These are phyloP conservation scores for Solanum rostratum DNA, from an alignment of 257 asterid genomes.

Conservation along the genomic window DNA sequence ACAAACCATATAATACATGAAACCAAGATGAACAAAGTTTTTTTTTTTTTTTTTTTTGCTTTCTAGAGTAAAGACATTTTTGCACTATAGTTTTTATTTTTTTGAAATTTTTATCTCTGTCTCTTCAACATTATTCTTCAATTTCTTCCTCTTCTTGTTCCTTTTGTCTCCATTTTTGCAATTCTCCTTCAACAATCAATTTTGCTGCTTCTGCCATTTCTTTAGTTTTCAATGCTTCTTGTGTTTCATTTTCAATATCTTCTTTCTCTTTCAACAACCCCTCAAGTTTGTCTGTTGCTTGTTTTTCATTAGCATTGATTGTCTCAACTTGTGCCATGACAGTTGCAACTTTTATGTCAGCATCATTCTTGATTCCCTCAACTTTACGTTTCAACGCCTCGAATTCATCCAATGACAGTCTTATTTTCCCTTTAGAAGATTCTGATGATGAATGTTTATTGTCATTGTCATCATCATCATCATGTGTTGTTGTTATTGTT, in stretches of 20 bases:
- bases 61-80: not conserved
- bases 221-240: conserved; percentile 55
- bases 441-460: not conserved
- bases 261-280: conserved; percentile 49
- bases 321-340: conserved; percentile 26
- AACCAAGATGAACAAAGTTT: not conserved
- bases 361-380: conserved; percentile 10
- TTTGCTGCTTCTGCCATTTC: conserved; percentile 89
- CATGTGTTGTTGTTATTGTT: not conserved
- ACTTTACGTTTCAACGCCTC: conserved; percentile 13
- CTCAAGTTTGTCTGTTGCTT: conserved; percentile 53
- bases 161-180: conserved; percentile 66
- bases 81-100: not conserved
- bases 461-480: not conserved
- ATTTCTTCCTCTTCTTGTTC: conserved; percentile 64
- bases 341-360: conserved; percentile 28
- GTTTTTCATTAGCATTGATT: conserved; percentile 54
- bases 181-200: conserved; percentile 74
- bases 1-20: not conserved
- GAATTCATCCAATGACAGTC: conserved; percentile 7
- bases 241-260: conserved; percentile 47
- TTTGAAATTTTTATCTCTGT: not conserved
- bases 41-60: not conserved
- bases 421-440: conserved; percentile 8
- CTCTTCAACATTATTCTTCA: conserved; percentile 29